phyloP scores from a whole-genome alignment of 1,284 basidiomycete species.

The Testicularia cyperi region DNA sequence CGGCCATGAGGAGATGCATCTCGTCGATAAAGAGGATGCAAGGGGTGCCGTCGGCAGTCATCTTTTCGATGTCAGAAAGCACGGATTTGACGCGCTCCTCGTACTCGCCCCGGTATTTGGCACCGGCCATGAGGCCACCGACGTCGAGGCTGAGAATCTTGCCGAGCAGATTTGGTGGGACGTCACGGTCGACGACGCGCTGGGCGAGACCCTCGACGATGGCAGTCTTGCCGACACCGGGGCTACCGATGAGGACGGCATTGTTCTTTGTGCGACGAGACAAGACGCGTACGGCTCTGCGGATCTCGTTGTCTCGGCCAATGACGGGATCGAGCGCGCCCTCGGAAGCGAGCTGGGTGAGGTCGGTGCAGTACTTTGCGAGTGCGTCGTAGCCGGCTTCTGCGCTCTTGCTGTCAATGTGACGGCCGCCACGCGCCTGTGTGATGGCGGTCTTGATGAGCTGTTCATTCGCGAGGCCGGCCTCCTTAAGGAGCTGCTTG shows the following conservation, averaged over 20 bases:
- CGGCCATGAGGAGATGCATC: constrained; percentile 60
- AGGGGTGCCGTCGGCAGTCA: constrained; percentile 75
- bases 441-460: constrained; percentile 77
- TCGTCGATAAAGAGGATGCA: constrained; percentile 96
- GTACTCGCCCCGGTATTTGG: constrained; percentile 94
- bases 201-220: constrained; percentile 95
- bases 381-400: constrained; percentile 59
- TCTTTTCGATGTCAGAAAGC: constrained; percentile 86
- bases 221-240: constrained; percentile 64
- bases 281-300: constrained; percentile 58
- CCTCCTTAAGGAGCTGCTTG: constrained; percentile 71
- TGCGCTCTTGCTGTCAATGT: constrained; percentile 77
- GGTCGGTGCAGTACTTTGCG: constrained; percentile 61
- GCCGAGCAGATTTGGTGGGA: constrained; percentile 81
- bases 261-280: constrained; percentile 78
- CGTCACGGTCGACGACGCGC: constrained; percentile 90
- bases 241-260: constrained; percentile 77
- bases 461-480: constrained; percentile 69
- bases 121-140: constrained; percentile 93
- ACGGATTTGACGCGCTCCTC: constrained; percentile 95
- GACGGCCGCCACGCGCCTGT: constrained; percentile 75
- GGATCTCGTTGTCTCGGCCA: constrained; percentile 61
- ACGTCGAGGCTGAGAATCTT: constrained; percentile 81
- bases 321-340: constrained; percentile 68
- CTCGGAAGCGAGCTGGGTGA: constrained; percentile 66